Percentiles rank a stretch among this genome's conserved stretches.
Evolutionary conservation across 257 asterid species (phyloP).

Genomic region (Capsicum rhomboideum): DNA sequence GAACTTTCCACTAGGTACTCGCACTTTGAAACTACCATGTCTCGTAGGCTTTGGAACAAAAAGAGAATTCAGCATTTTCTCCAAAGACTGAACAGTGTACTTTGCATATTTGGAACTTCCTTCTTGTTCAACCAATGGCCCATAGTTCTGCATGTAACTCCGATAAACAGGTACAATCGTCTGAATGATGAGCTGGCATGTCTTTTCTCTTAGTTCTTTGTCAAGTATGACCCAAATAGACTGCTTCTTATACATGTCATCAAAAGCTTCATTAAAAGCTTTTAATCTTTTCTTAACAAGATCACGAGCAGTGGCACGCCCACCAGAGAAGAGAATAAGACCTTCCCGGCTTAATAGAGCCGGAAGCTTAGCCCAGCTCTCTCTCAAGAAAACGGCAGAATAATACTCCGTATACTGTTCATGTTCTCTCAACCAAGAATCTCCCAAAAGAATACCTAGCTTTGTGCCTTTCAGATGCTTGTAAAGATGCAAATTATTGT

Average conservation of each 20-base stretch:
- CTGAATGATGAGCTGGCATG: conserved; percentile 46
- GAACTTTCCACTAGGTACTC: conserved; percentile 55
- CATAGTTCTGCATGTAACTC: conserved; percentile 90
- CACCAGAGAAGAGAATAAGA: conserved; percentile 74
- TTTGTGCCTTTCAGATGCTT: conserved; percentile 61
- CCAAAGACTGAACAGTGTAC: conserved; percentile 61
- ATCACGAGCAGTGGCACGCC: conserved; percentile 81
- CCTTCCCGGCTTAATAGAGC: conserved; percentile 76
- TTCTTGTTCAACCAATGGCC: conserved; percentile 85
- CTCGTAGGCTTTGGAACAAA: conserved; percentile 49
- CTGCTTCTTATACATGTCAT: conserved; percentile 63
- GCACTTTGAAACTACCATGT: conserved; percentile 64
- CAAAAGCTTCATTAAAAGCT: conserved; percentile 70
- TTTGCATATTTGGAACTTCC: conserved; percentile 60
- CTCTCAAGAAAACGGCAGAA: conserved; percentile 34
- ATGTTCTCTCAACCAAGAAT: conserved; percentile 55
- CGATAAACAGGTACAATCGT: conserved; percentile 81
- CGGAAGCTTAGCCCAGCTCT: conserved; percentile 91
- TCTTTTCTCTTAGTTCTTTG: conserved; percentile 58
- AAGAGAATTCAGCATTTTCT: conserved; percentile 56
- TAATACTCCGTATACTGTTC: conserved; percentile 50
- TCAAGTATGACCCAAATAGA: conserved; percentile 50
- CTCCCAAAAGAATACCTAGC: conserved; percentile 62
- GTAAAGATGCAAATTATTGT: conserved; percentile 74
- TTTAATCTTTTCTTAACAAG: conserved; percentile 73